Conservation (phyloP, 2,329 filamentous ascomycete genomes). For the Phoma sp. region DNA sequence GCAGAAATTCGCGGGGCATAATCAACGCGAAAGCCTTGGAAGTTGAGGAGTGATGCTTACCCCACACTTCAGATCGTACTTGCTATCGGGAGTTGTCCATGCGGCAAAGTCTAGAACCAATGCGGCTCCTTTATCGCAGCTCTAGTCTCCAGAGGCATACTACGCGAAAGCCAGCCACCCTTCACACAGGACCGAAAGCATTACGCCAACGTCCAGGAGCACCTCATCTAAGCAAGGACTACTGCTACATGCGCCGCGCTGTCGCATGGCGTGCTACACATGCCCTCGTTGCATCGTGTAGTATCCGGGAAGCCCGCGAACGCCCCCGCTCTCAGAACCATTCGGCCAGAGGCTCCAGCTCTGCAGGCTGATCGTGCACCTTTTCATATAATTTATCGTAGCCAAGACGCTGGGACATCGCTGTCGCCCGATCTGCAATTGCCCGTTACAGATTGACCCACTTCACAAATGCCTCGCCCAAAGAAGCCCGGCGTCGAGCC, state of each 20-base stretch:
- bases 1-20: neutral
- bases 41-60: slow-evolving; percentile 2
- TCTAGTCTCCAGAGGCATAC: neutral
- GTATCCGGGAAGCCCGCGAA: slow-evolving; percentile 1
- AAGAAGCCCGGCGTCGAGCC: slow-evolving; percentile 70
- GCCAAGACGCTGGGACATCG: neutral
- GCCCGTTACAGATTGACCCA: slow-evolving; percentile 3
- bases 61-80: slow-evolving; percentile 11
- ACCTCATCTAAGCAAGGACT: slow-evolving; percentile 2
- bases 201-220: slow-evolving; percentile 3
- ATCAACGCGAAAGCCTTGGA: neutral
- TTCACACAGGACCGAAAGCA: slow-evolving; percentile 9
- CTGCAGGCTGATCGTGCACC: neutral
- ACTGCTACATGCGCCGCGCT: slow-evolving; percentile 3
- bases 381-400: slow-evolving; percentile 20
- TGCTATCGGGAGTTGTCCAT: slow-evolving; percentile 4
- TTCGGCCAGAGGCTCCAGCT: slow-evolving; percentile 4
- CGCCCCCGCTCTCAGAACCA: slow-evolving; percentile 4
- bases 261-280: slow-evolving; percentile 6
- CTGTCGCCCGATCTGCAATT: slow-evolving; percentile 5
- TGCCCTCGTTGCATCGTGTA: slow-evolving; percentile 10
- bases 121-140: slow-evolving; percentile 12
- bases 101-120: slow-evolving; percentile 12
- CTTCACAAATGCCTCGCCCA: slow-evolving; percentile 65
- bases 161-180: slow-evolving; percentile 8